phyloP scores from a whole-genome alignment of 2,329 filamentous ascomycete species.

The Zelopaecilomyces penicillatus region DNA sequence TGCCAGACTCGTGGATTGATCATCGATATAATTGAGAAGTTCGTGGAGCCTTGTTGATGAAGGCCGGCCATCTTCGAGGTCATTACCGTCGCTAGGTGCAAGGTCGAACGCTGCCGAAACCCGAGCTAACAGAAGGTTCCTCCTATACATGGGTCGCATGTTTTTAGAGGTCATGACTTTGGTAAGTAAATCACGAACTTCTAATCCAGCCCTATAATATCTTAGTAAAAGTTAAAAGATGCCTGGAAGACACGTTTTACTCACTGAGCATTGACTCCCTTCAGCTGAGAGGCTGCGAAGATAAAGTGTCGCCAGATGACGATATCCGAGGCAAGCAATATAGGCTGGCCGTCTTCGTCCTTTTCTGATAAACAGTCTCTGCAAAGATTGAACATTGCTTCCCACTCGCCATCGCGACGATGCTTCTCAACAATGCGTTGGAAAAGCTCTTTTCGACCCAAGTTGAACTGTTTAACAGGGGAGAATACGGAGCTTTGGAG shows the following conservation, averaged over 20 bases:
- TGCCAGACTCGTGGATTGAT: conserved; percentile 26
- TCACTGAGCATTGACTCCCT: conserved; percentile 25
- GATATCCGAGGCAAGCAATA: conserved; percentile 39
- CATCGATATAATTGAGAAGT: conserved; percentile 28
- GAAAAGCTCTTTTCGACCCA: conserved; percentile 40
- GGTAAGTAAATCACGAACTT: conserved; percentile 22
- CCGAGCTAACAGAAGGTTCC: conserved; percentile 31
- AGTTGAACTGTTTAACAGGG: conserved; percentile 34
- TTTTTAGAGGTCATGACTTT: conserved; percentile 20
- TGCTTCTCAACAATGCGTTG: conserved; percentile 31
- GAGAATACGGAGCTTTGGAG: conserved; percentile 31
- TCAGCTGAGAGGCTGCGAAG: conserved; percentile 26
- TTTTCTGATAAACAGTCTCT: conserved; percentile 31
- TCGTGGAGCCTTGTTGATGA: conserved; percentile 24
- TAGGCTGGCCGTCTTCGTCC: conserved; percentile 28
- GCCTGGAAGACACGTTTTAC: conserved; percentile 1
- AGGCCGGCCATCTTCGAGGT: conserved; percentile 19
- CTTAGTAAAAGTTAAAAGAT: not conserved
- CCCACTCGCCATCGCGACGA: conserved; percentile 32
- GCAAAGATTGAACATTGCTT: conserved; percentile 34
- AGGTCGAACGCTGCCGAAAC: conserved; percentile 30
- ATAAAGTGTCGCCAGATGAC: conserved; percentile 32
- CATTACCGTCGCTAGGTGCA: conserved; percentile 18
- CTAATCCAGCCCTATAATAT: conserved; percentile 15
- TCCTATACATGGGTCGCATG: conserved; percentile 30